Percentiles rank a stretch among this genome's conserved stretches.
Conservation (phyloP, 176 grass and related monocot genomes). For the Pharus latifolius region DNA sequence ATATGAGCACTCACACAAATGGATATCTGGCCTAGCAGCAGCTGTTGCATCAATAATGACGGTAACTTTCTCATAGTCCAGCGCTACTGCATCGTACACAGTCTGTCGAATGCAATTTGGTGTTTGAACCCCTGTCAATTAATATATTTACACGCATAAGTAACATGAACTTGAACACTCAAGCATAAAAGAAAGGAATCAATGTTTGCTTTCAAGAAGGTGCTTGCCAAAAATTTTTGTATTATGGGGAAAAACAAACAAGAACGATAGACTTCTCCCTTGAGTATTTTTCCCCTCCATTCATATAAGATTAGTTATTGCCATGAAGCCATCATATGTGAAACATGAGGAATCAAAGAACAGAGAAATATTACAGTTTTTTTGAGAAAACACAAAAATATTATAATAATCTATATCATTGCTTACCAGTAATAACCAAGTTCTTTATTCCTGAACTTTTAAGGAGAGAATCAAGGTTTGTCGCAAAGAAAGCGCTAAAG, state of each 20-base stretch:
- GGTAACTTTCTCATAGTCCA: slow-evolving; percentile 66
- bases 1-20: slow-evolving; percentile 49
- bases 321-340: neutral
- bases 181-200: neutral
- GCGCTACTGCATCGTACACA: slow-evolving; percentile 74
- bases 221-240: neutral
- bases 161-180: neutral
- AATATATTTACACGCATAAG: neutral
- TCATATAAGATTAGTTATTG: neutral
- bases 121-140: slow-evolving; percentile 69
- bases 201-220: neutral
- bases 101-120: slow-evolving; percentile 96
- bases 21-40: slow-evolving; percentile 75
- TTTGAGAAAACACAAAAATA: too few species aligned
- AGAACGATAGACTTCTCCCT: neutral
- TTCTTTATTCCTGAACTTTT: slow-evolving; percentile 61
- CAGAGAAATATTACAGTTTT: neutral
- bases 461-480: slow-evolving; percentile 71
- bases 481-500: slow-evolving; percentile 87
- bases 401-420: too few species aligned
- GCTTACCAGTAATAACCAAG: slow-evolving; percentile 73
- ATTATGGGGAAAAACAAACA: neutral
- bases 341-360: neutral
- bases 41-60: slow-evolving; percentile 88
- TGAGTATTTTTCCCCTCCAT: neutral